Percentiles rank a stretch among this genome's conserved stretches.
Conservation (phyloP, 768 basidiomycete genomes). For the Pseudohyphozyma bogoriensis region DNA sequence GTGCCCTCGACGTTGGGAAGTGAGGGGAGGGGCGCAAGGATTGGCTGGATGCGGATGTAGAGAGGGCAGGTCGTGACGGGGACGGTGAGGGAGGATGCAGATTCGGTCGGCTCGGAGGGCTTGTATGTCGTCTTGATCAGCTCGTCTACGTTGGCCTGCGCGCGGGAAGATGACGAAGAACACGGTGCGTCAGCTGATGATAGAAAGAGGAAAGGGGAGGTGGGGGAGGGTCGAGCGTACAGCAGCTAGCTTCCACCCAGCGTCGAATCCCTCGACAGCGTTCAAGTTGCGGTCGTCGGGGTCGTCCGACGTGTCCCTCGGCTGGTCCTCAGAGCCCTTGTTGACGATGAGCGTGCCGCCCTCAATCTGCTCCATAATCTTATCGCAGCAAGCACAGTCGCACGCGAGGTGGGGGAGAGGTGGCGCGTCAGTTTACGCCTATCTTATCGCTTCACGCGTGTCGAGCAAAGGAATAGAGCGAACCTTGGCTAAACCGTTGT, state of each 20-base stretch:
- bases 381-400: background rate
- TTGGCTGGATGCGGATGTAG: slow-evolving; percentile 88
- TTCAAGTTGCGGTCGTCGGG: slow-evolving; percentile 59
- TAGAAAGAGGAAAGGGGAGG: background rate
- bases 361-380: slow-evolving; percentile 92
- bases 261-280: slow-evolving; percentile 70
- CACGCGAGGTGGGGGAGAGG: background rate
- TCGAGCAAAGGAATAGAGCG: background rate
- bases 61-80: slow-evolving; percentile 68
- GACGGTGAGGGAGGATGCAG: slow-evolving; percentile 34
- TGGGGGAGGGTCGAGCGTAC: slow-evolving; percentile 39
- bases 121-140: slow-evolving; percentile 46
- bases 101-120: slow-evolving; percentile 13
- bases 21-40: slow-evolving; percentile 46
- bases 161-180: background rate
- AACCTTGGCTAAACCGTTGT: slow-evolving; percentile 71
- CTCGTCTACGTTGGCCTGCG: slow-evolving; percentile 66
- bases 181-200: too few species aligned
- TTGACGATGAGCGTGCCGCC: slow-evolving; percentile 85
- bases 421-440: background rate
- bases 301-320: slow-evolving; percentile 42
- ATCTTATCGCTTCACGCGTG: background rate
- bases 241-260: slow-evolving; percentile 74
- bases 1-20: slow-evolving; percentile 28
- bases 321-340: slow-evolving; percentile 64